These are phyloP conservation scores for Colletotrichum chrysophilum DNA, from an alignment of 2,329 filamentous ascomycete genomes.

Conservation along the genomic window DNA sequence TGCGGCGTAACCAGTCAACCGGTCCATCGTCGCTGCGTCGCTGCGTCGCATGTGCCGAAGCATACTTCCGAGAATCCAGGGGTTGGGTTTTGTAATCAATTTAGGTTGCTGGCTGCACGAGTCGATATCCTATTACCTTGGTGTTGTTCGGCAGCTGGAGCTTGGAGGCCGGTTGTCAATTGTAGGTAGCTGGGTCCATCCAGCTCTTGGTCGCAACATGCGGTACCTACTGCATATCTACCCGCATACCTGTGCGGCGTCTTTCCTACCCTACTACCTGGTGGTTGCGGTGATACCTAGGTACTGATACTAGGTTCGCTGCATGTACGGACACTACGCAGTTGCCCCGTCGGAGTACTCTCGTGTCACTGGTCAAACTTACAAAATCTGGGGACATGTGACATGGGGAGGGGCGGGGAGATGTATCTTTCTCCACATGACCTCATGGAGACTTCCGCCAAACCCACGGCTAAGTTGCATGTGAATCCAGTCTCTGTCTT, in stretches of 20 bases:
- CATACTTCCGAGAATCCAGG: neutral
- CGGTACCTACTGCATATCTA: neutral
- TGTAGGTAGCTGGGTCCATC: neutral
- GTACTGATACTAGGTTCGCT: neutral
- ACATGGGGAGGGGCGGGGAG: neutral
- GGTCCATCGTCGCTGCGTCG: neutral
- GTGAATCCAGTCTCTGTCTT: conserved; percentile 6
- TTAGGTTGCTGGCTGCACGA: neutral
- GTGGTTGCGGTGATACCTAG: neutral
- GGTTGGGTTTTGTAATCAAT: neutral
- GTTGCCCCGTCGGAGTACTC: neutral
- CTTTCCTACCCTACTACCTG: neutral
- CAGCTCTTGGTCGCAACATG: neutral
- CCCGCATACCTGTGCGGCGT: neutral
- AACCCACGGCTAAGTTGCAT: conserved; percentile 11
- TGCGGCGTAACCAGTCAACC: neutral
- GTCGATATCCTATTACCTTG: neutral
- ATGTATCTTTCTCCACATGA: conserved; percentile 15
- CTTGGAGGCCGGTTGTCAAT: neutral
- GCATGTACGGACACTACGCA: too few relatives aligned
- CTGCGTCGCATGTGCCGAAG: neutral
- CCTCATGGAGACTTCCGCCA: conserved; percentile 2
- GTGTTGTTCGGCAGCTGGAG: neutral
- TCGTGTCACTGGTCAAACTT: neutral
- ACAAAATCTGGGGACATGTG: neutral